Percentiles rank a stretch among this genome's conserved stretches.
Evolutionary conservation across 257 asterid genomes (phyloP).

Genomic region (Petrea volubilis): DNA sequence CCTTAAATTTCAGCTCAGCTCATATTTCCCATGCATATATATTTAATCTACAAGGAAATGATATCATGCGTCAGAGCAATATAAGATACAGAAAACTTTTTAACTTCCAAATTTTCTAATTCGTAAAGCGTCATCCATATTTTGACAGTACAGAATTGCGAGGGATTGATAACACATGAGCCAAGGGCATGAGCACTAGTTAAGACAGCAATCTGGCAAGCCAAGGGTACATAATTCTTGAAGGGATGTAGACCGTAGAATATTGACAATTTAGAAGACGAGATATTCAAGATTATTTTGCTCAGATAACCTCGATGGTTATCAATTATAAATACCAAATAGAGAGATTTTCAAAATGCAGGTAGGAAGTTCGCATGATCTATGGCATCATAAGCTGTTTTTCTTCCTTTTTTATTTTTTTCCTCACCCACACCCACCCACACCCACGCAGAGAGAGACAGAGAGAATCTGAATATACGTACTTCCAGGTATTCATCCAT

Average conservation of each 20-base stretch:
- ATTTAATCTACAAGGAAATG: constrained; percentile 54
- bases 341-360: background rate
- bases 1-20: constrained; percentile 35
- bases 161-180: background rate
- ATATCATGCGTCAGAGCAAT: background rate
- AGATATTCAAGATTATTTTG: background rate
- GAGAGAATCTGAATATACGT: constrained; percentile 14
- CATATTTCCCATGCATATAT: constrained; percentile 75
- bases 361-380: background rate
- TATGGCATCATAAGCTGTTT: background rate
- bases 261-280: too few relatives aligned
- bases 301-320: background rate
- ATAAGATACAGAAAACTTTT: background rate
- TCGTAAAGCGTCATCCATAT: background rate
- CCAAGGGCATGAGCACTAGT: background rate
- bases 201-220: too few relatives aligned
- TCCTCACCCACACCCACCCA: too few relatives aligned
- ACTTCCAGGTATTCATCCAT: constrained; percentile 93
- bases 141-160: background rate
- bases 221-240: background rate
- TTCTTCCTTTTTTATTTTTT: background rate
- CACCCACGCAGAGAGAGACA: too few relatives aligned
- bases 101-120: background rate
- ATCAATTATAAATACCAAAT: background rate
- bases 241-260: too few relatives aligned